Percentiles rank a stretch among this genome's conserved stretches.
Conservation (phyloP, 2,329 filamentous ascomycete genomes). For the Talaromyces sp. region DNA sequence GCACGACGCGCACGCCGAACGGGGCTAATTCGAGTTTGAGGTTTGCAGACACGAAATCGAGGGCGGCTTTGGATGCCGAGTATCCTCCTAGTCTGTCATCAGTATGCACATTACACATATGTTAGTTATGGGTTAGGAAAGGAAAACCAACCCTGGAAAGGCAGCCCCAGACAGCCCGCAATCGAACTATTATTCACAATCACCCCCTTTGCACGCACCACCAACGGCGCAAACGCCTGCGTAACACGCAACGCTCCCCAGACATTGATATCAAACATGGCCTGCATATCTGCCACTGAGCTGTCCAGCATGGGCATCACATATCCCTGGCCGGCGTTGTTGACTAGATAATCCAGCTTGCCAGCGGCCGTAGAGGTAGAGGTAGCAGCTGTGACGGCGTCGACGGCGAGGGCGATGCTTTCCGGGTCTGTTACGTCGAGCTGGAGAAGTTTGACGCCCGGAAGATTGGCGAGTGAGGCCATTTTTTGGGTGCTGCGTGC, state of each 20-base stretch:
- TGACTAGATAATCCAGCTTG: neutral
- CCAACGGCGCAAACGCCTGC: neutral
- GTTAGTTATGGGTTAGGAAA: no score
- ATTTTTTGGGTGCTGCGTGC: constrained; percentile 3
- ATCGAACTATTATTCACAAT: neutral
- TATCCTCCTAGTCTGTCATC: neutral
- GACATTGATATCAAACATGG: neutral
- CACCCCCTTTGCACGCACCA: neutral
- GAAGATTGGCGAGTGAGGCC: neutral
- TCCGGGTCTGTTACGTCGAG: neutral
- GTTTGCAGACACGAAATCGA: neutral
- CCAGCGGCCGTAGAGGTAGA: no score
- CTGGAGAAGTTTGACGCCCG: neutral
- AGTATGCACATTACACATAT: neutral
- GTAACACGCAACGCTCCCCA: neutral
- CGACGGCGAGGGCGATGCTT: neutral
- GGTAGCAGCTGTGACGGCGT: neutral
- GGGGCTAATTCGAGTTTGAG: neutral
- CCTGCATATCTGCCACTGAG: neutral
- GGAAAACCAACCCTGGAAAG: neutral
- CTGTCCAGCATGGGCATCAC: neutral
- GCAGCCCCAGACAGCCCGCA: neutral
- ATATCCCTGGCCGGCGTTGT: neutral
- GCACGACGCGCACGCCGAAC: neutral
- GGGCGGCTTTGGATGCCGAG: neutral